Base-by-base conservation (phyloP, 257 asterid species). In the Plantago elongata region DNA sequence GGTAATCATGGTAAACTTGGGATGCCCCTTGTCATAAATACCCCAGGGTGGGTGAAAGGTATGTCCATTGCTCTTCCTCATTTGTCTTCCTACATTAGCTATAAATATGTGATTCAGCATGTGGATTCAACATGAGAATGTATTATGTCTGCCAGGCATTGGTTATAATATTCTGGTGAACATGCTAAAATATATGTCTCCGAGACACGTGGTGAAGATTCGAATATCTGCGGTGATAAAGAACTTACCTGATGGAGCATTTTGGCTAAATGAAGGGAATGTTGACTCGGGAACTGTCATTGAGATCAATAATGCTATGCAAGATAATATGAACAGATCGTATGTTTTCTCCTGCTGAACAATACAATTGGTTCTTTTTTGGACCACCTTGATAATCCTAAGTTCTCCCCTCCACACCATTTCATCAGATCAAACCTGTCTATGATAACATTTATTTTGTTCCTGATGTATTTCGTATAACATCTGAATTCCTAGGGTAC, bases 21-120 rank as follows among this genome's bases (percentile, higher is more conserved):
- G 45, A 48, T 83, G 59, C 97, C 99, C 11, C 86, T 89, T 72
- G 87, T 92, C 69, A 77, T 92, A 69, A 92, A 92, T 83, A 89
- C 99, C 63, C 84, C 94, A 4, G 99, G 96, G 62, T 92, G 99
- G 99, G 97, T 92, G 45, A 92, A 92, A 87, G 99, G 97, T 83
- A 71, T 57, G 69, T 46, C 34, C 34, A 16, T 44, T 65, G 29
- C 50, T 68, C 60, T 47, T 62, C 66, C 30, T 58, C 14, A 67
- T 54, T 69, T 43, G 45, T 52, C 57, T 61, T 50, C 61, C 27
- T 34, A 40, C 46, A 50, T 30, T 56, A 54, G 22, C 50, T 9
- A 13, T 73, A 48, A 61, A 62, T 54, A 61, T 49, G 16, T 51
- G n/a, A 11, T 58, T 15, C 29, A 13, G 45, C 14, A 9, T 38